Evolutionary conservation across 2,329 filamentous ascomycete species (phyloP).

Genomic region (Penicillium sp.): DNA sequence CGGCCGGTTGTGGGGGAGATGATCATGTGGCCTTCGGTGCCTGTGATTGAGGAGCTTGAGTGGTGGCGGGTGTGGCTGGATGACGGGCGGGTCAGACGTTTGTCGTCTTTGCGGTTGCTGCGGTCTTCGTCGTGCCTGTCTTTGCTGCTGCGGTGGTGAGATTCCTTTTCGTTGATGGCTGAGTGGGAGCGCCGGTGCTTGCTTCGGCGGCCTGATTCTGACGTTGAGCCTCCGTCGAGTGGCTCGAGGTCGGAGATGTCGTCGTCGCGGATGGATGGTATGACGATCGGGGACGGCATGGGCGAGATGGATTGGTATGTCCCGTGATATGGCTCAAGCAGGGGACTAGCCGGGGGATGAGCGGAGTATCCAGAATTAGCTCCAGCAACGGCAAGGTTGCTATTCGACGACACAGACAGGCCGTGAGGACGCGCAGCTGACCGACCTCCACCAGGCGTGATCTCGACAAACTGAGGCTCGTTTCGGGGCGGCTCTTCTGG

Average conservation of each 20-base stretch:
- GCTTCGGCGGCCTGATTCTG: slow-evolving; percentile 28
- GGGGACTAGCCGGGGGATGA: slow-evolving; percentile 69
- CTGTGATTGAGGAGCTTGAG: slow-evolving; percentile 31
- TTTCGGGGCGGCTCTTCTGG: slow-evolving; percentile 5
- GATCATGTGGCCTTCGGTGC: slow-evolving; percentile 36
- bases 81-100: slow-evolving; percentile 22
- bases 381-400: slow-evolving; percentile 38
- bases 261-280: slow-evolving; percentile 55
- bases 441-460: slow-evolving; percentile 31
- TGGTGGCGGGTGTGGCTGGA: slow-evolving; percentile 27
- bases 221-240: slow-evolving; percentile 31
- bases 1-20: slow-evolving; percentile 47
- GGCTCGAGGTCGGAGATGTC: slow-evolving; percentile 52
- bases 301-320: slow-evolving; percentile 93
- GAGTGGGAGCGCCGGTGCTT: slow-evolving; percentile 27
- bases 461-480: slow-evolving; percentile 35
- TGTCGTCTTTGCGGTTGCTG: slow-evolving; percentile 29
- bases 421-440: slow-evolving; percentile 29
- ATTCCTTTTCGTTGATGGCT: slow-evolving; percentile 19
- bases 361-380: slow-evolving; percentile 26
- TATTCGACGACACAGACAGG: slow-evolving; percentile 39
- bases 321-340: slow-evolving; percentile 87
- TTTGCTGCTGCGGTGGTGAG: slow-evolving; percentile 17
- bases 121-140: slow-evolving; percentile 34
- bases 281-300: slow-evolving; percentile 75